Conservation (phyloP, 208 protist genomes). For the Porcisia hertigi region DNA sequence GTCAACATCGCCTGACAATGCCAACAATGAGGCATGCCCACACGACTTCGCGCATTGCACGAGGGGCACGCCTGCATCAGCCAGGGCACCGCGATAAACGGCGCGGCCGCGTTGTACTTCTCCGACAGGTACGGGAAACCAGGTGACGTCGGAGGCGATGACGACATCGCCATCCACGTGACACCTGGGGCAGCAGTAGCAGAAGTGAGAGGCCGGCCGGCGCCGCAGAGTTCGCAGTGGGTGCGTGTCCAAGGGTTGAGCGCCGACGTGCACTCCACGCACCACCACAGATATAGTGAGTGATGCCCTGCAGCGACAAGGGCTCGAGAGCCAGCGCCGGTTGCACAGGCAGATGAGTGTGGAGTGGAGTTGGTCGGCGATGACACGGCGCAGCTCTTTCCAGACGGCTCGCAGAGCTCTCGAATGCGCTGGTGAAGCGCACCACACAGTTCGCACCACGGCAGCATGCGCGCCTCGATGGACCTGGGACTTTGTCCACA, state of each 20-base stretch:
- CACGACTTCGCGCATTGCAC: slow-evolving; percentile 34
- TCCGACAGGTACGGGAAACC: neutral
- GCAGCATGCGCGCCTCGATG: slow-evolving; percentile 42
- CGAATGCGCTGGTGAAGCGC: slow-evolving; percentile 16
- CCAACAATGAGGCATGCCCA: slow-evolving; percentile 17
- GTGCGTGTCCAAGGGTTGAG: slow-evolving; percentile 38
- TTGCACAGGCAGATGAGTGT: neutral
- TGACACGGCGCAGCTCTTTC: neutral
- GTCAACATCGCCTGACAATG: slow-evolving; percentile 19
- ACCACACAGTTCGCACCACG: slow-evolving; percentile 33
- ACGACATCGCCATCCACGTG: neutral
- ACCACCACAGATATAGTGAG: slow-evolving; percentile 28
- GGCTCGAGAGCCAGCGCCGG: too few relatives aligned
- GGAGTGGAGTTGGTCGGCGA: neutral
- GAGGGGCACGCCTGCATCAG: slow-evolving; percentile 30
- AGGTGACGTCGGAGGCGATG: neutral
- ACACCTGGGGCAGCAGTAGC: neutral
- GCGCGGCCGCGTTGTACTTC: slow-evolving; percentile 12
- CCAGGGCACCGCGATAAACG: slow-evolving; percentile 44
- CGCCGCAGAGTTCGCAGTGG: slow-evolving; percentile 29
- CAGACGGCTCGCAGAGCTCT: neutral
- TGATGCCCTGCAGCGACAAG: neutral
- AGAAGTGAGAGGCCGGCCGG: slow-evolving; percentile 21
- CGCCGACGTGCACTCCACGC: slow-evolving; percentile 15
- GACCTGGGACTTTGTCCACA: slow-evolving; percentile 15